Evolutionary conservation across 2,329 filamentous ascomycete genomes (phyloP).

Genomic region (Sclerotinia borealis): DNA sequence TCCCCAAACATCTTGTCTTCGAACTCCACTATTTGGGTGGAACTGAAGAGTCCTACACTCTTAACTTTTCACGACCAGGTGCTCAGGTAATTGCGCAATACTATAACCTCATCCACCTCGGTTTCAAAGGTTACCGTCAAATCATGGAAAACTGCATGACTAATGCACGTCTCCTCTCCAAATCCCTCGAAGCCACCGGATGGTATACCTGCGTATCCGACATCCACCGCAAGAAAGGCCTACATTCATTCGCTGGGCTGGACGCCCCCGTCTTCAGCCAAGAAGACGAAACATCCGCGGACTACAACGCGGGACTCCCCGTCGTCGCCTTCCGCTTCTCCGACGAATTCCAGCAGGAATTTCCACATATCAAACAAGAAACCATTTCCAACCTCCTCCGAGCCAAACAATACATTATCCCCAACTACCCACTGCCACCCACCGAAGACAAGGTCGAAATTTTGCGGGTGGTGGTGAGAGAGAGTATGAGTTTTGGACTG

Average conservation of each 20-base stretch:
- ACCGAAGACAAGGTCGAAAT: constrained; percentile 58
- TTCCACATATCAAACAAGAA: constrained; percentile 58
- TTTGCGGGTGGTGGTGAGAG: constrained; percentile 59
- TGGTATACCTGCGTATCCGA: constrained; percentile 62
- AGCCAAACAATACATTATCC: constrained; percentile 65
- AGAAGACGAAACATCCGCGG: constrained; percentile 47
- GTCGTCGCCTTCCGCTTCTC: constrained; percentile 62
- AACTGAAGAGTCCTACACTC: constrained; percentile 63
- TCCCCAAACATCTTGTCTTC: constrained; percentile 64
- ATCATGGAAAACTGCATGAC: constrained; percentile 62
- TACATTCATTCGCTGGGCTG: constrained; percentile 33
- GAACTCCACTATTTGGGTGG: constrained; percentile 64
- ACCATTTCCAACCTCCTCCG: constrained; percentile 56
- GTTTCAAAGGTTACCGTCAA: constrained; percentile 56
- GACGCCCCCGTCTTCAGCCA: constrained; percentile 34
- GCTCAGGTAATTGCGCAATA: constrained; percentile 67
- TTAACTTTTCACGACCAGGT: constrained; percentile 68
- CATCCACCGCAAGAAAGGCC: constrained; percentile 54
- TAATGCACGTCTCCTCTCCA: constrained; percentile 58
- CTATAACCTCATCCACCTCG: constrained; percentile 66
- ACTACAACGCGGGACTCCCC: constrained; percentile 59
- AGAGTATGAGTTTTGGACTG: constrained; percentile 63
- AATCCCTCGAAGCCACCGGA: constrained; percentile 56
- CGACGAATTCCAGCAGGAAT: constrained; percentile 54
- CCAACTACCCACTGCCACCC: constrained; percentile 63